Percentiles rank a stretch among this genome's conserved stretches.
phyloP scores from a whole-genome alignment of 2,329 filamentous ascomycete species.

The Blastomyces emzantsi region DNA sequence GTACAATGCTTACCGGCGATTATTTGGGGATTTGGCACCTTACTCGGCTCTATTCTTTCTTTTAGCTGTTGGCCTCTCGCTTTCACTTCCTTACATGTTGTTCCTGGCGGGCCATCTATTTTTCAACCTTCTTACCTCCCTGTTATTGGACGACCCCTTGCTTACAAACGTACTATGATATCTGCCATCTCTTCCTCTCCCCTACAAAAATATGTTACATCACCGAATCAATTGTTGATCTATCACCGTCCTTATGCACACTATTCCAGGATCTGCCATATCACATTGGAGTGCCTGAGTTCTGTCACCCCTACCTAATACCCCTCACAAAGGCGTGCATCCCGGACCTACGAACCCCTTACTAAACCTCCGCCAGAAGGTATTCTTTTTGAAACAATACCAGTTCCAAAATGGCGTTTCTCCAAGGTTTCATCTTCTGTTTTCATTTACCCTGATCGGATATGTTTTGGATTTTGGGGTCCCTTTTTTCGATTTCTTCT shows the following conservation, averaged over 20 bases:
- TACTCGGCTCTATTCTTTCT: neutral
- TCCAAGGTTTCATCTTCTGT: neutral
- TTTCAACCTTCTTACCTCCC: neutral
- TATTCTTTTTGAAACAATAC: neutral
- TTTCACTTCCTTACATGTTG: neutral
- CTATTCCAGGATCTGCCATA: neutral
- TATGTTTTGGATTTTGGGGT: neutral
- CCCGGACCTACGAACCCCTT: neutral
- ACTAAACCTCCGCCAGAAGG: neutral
- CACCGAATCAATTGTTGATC: neutral
- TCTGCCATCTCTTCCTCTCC: neutral
- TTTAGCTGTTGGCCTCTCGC: neutral
- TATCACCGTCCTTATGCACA: neutral
- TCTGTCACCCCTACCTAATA: neutral
- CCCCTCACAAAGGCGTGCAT: neutral
- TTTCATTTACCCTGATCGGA: neutral
- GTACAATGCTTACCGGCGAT: neutral
- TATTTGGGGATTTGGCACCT: neutral
- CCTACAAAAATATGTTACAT: neutral
- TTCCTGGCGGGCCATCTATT: neutral
- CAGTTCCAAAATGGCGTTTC: neutral
- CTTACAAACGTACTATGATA: neutral
- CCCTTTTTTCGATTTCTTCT: neutral
- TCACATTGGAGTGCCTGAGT: neutral
- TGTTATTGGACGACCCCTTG: neutral